phyloP scores from a whole-genome alignment of 345 rosid genomes.

The Pistacia atlantica region DNA sequence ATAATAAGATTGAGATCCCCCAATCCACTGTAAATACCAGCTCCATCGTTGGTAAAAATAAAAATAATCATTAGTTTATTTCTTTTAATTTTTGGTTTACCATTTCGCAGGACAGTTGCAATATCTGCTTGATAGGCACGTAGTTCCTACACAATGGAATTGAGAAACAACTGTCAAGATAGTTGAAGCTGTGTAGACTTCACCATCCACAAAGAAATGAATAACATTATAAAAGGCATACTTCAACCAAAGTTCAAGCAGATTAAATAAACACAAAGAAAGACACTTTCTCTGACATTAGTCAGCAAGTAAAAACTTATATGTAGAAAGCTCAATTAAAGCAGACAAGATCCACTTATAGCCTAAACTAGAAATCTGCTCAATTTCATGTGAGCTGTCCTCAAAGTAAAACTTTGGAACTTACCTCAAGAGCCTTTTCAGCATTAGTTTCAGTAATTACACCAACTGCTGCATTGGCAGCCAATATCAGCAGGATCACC shows the following conservation, averaged over 20 bases:
- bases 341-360: neutral
- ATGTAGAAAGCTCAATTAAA: conserved; percentile 5
- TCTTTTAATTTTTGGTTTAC: conserved; percentile 38
- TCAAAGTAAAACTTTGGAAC: conserved; percentile 25
- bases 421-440: conserved; percentile 96
- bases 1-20: neutral
- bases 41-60: neutral
- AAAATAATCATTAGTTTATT: neutral
- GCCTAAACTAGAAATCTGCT: neutral
- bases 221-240: neutral
- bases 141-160: conserved; percentile 62
- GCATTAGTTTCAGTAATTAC: conserved; percentile 99
- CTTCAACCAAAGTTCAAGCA: neutral
- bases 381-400: neutral
- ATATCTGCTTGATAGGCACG: conserved; percentile 99
- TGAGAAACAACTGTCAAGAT: neutral
- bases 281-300: neutral
- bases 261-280: neutral
- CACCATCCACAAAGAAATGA: neutral
- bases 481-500: conserved; percentile 96
- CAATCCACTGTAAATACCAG: neutral
- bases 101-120: conserved; percentile 94
- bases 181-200: neutral
- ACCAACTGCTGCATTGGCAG: conserved; percentile 99
- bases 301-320: conserved; percentile 6